Evolutionary conservation across 192 early-diverging fungal species (phyloP).

Genomic region (Coemansia sp.): DNA sequence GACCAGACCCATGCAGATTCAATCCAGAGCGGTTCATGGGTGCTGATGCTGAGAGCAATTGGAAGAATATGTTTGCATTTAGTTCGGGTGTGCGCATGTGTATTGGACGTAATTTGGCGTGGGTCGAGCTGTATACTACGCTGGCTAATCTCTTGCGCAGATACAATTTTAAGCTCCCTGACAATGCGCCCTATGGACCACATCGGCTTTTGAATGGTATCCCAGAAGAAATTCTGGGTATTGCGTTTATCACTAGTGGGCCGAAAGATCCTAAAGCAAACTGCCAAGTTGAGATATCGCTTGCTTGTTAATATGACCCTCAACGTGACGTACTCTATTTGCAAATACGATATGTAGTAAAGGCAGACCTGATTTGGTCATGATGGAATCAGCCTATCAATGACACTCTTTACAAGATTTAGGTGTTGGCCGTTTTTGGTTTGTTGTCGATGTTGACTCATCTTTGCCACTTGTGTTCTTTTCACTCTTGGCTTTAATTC

Average conservation of each 20-base stretch:
- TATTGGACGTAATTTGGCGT: conserved; percentile 40
- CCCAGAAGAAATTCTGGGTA: conserved; percentile 20
- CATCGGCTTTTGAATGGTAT: neutral
- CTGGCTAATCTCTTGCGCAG: conserved; percentile 47
- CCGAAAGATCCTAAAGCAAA: conserved; percentile 24
- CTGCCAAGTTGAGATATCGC: conserved; percentile 27
- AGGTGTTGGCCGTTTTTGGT: too few relatives aligned
- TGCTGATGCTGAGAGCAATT: neutral
- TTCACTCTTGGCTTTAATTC: too few relatives aligned
- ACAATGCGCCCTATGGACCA: conserved; percentile 28
- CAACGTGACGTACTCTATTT: neutral
- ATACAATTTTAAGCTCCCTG: conserved; percentile 29
- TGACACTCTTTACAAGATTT: too few relatives aligned
- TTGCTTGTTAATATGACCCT: conserved; percentile 1
- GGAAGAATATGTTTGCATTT: conserved; percentile 34
- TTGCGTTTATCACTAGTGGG: conserved; percentile 25
- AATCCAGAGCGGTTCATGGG: conserved; percentile 46
- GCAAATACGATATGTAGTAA: neutral
- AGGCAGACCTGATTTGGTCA: too few relatives aligned
- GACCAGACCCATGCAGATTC: conserved; percentile 27
- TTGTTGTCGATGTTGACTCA: too few relatives aligned
- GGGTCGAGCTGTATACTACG: conserved; percentile 42
- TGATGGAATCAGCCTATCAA: too few relatives aligned
- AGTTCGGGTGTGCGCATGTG: conserved; percentile 43
- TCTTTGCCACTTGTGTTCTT: too few relatives aligned